phyloP scores from a whole-genome alignment of 805 yeast species.

The Saccharomycopsis sp. region DNA sequence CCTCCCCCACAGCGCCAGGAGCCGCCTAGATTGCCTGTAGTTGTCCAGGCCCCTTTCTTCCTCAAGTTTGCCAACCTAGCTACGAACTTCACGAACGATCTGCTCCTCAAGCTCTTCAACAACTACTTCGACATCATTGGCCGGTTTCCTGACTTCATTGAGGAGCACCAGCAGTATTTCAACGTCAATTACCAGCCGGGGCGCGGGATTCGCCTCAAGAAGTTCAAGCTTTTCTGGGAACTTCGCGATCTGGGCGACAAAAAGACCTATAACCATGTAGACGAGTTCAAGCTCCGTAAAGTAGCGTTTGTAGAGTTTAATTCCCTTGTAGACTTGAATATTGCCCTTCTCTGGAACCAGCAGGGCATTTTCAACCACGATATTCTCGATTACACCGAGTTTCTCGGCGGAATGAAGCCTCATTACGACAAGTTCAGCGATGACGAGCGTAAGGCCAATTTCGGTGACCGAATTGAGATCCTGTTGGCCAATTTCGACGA shows the following conservation, averaged over 20 bases:
- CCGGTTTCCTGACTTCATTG: conserved; percentile 36
- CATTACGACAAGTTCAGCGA: conserved; percentile 1
- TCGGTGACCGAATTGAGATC: conserved; percentile 5
- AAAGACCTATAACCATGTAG: neutral
- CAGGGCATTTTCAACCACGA: conserved; percentile 17
- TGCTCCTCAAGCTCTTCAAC: conserved; percentile 15
- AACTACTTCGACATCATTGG: conserved; percentile 21
- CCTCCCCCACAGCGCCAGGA: neutral
- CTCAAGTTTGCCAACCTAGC: conserved; percentile 59
- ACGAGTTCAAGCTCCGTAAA: conserved; percentile 33
- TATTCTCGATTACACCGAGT: conserved; percentile 14
- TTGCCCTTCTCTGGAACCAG: conserved; percentile 19
- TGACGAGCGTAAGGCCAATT: neutral
- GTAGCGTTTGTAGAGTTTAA: conserved; percentile 58
- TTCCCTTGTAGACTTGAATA: conserved; percentile 40
- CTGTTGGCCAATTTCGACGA: conserved; percentile 18
- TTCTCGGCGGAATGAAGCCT: conserved; percentile 5
- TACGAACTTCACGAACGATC: conserved; percentile 35
- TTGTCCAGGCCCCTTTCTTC: conserved; percentile 53
- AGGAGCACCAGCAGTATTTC: conserved; percentile 39
- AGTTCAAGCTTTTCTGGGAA: conserved; percentile 58
- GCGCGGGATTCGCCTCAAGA: conserved; percentile 49
- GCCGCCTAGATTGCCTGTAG: conserved; percentile 12
- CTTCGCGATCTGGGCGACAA: conserved; percentile 30
- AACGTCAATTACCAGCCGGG: conserved; percentile 18